These are phyloP conservation scores for Licmophora abbreviata DNA, from an alignment of 108 stramenopile genomes.

Conservation along the genomic window DNA sequence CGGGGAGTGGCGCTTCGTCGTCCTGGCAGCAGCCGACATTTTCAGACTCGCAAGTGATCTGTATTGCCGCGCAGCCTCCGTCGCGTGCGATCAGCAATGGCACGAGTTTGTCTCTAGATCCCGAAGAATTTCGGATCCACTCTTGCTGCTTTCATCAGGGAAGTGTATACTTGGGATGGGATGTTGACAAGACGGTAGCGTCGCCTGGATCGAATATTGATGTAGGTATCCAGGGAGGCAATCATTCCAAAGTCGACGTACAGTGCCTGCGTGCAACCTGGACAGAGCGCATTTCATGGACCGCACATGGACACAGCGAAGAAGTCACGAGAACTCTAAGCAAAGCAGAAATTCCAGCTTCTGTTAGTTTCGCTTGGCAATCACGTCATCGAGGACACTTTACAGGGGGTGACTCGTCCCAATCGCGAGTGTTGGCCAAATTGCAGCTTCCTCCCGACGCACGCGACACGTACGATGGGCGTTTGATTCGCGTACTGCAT, in stretches of 20 bases:
- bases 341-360: too few species aligned
- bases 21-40: background rate
- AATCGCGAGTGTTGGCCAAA: too few species aligned
- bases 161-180: background rate
- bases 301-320: slow-evolving; percentile 1
- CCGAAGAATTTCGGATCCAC: background rate
- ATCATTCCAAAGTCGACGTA: slow-evolving; percentile 7
- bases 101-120: background rate
- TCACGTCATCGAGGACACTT: too few species aligned
- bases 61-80: background rate
- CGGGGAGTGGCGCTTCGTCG: background rate
- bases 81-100: background rate
- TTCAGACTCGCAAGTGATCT: background rate
- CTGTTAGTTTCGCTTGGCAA: too few species aligned
- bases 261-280: slow-evolving; percentile 2
- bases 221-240: slow-evolving; percentile 1
- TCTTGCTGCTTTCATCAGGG: background rate
- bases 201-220: background rate
- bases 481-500: slow-evolving; percentile 12
- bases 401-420: too few species aligned
- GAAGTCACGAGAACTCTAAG: too few species aligned
- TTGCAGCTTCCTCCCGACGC: slow-evolving; percentile 7
- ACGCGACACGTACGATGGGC: slow-evolving; percentile 9
- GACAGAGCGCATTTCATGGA: slow-evolving; percentile 9
- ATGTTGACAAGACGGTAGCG: slow-evolving; percentile 1